phyloP scores from a whole-genome alignment of 306 rosid genomes.

The Gastrolobium villosum region DNA sequence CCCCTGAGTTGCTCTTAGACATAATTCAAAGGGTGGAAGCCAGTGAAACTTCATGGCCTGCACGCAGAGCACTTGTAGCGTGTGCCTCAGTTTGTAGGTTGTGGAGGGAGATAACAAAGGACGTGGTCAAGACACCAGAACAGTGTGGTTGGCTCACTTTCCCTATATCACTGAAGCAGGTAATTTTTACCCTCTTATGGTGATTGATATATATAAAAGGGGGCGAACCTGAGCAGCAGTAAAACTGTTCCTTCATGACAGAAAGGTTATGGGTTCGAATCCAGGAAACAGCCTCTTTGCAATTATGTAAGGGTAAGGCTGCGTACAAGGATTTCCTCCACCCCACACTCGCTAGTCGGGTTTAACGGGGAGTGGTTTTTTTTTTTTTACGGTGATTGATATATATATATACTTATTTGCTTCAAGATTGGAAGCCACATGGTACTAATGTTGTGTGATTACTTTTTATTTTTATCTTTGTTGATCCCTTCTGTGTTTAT shows the following conservation, averaged over 20 bases:
- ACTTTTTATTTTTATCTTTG: constrained; percentile 25
- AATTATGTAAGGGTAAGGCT: too few relatives aligned
- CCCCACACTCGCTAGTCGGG: too few relatives aligned
- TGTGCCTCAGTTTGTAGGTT: constrained; percentile 91
- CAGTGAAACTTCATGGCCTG: constrained; percentile 84
- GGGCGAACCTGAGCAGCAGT: too few relatives aligned
- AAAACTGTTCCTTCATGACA: too few relatives aligned
- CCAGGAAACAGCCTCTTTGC: too few relatives aligned
- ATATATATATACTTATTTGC: not conserved
- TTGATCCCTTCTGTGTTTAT: constrained; percentile 25
- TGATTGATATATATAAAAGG: constrained; percentile 6
- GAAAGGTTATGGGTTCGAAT: too few relatives aligned
- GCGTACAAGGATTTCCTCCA: too few relatives aligned
- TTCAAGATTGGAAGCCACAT: constrained; percentile 12
- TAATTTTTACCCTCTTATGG: constrained; percentile 36
- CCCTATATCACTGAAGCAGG: constrained; percentile 95
- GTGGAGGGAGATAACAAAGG: constrained; percentile 83
- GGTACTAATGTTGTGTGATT: constrained; percentile 36
- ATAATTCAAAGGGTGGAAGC: constrained; percentile 89
- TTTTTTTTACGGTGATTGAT: constrained; percentile 21
- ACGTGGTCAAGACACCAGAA: constrained; percentile 84
- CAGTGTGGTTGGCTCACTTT: constrained; percentile 84
- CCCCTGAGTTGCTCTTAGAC: constrained; percentile 85
- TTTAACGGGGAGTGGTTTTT: too few relatives aligned
- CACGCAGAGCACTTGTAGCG: constrained; percentile 77